phyloP scores from a whole-genome alignment of 2,329 filamentous ascomycete species.

The Cladophialophora exuberans region DNA sequence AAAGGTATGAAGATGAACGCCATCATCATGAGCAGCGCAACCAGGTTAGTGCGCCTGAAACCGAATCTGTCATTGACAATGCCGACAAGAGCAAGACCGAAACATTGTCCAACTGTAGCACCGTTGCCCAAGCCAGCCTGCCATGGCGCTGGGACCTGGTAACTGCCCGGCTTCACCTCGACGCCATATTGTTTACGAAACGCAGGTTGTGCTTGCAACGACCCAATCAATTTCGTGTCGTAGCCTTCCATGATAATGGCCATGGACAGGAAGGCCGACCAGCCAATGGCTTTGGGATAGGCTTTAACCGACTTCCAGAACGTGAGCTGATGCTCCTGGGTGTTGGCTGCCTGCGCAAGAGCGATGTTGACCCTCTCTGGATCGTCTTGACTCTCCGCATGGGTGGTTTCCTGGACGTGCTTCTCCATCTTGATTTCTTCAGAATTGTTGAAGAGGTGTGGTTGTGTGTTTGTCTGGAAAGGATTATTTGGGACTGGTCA shows the following conservation, averaged over 20 bases:
- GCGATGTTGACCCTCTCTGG: too few relatives aligned
- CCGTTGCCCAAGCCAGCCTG: slow-evolving; percentile 61
- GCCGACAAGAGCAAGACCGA: slow-evolving; percentile 38
- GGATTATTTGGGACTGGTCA: too few relatives aligned
- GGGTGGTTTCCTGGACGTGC: too few relatives aligned
- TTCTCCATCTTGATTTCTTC: too few relatives aligned
- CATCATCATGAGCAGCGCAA: slow-evolving; percentile 27
- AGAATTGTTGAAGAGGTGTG: too few relatives aligned
- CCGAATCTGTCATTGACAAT: slow-evolving; percentile 40
- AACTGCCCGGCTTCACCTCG: slow-evolving; percentile 37
- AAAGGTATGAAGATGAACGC: slow-evolving; percentile 42
- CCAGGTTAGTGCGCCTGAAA: slow-evolving; percentile 33
- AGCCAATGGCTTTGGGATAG: slow-evolving; percentile 75
- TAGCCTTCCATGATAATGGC: slow-evolving; percentile 92
- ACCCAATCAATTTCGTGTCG: slow-evolving; percentile 78
- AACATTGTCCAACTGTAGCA: slow-evolving; percentile 38
- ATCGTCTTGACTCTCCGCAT: too few relatives aligned
- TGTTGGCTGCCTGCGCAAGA: too few relatives aligned
- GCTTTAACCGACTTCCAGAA: neutral
- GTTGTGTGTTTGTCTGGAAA: too few relatives aligned
- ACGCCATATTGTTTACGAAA: slow-evolving; percentile 48
- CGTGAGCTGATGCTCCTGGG: slow-evolving; percentile 61
- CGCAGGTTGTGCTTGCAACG: slow-evolving; percentile 64
- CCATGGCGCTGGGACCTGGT: slow-evolving; percentile 57
- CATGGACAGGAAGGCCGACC: slow-evolving; percentile 82